Base-by-base conservation (phyloP, 768 basidiomycete genomes). In the Phallus indusiatus region DNA sequence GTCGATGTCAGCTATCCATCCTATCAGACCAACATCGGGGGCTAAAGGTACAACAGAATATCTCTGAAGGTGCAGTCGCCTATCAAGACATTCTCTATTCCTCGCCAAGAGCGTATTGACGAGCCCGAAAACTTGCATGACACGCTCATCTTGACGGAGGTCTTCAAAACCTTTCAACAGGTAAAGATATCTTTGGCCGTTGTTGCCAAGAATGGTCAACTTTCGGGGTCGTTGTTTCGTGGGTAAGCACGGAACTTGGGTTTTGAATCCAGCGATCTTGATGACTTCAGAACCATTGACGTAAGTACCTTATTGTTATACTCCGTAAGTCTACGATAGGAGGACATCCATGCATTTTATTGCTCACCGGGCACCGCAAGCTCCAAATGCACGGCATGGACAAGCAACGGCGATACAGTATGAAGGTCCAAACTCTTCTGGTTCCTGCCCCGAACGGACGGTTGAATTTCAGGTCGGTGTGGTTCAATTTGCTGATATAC, bases 401-500 rank as follows among this genome's bases (percentile, higher is more conserved):
- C 75, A 9, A 99, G 75, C 66, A 84, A 84, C 1, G 96, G 95
- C 12, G 96, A 97, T 10, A 97, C 94, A 66, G 95, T 96, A 81
- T 98, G 94, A 61, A 99, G 75, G 67, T 99, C 96, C 56, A 99
- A 78, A 0, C 88, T 87, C 22, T 88, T 90, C 51, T 37, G 24
- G 33, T 5, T 49, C 5, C 56, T n/a, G n/a, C 33, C 17, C 6
- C 56, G n/a, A 17, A 49, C 33, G 11, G 47, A 17, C 17, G 56
- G 14, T 47, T 49, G 68, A 14, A 97, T 77, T 61, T 87, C 82
- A 14, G 92, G 90, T 22, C 98, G 72, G 64, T 92, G 91, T 73
- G 94, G 96, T 69, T 96, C 91, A 57, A 99, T 85, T 69, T 90
- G 91, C 72, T 91, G 91, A 78, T 97, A 98, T 28, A 92, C 94